Evolutionary conservation across 169 alveolate species (phyloP).

Genomic region (Plasmodium coatneyi): DNA sequence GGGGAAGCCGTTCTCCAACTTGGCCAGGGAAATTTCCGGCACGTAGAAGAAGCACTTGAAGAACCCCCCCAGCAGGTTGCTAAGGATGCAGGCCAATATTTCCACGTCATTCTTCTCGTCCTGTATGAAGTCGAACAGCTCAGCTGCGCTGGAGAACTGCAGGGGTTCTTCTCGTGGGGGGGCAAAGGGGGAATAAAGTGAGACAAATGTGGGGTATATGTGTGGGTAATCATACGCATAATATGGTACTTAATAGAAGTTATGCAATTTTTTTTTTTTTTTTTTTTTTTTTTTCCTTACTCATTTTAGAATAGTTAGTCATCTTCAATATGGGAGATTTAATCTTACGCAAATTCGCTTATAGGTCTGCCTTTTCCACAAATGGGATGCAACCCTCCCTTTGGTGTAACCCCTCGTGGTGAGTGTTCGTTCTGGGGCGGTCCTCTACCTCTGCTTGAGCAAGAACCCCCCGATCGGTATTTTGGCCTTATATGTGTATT

Average conservation of each 20-base stretch:
- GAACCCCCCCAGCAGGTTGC: conserved; percentile 41
- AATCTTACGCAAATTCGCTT: background rate
- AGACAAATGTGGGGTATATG: background rate
- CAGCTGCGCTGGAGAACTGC: background rate
- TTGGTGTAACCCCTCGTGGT: background rate
- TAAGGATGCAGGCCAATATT: conserved; percentile 53
- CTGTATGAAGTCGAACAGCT: conserved; percentile 17
- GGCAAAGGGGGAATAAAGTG: background rate
- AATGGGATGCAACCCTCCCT: background rate
- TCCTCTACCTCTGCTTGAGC: background rate
- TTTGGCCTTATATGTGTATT: background rate
- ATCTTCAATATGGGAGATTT: background rate
- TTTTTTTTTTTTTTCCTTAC: conserved; percentile 5
- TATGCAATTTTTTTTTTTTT: background rate
- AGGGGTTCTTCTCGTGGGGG: background rate
- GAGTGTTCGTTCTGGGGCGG: background rate
- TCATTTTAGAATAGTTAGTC: conserved; percentile 1
- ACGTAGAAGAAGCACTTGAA: conserved; percentile 72
- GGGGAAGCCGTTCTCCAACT: conserved; percentile 77
- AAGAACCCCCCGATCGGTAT: background rate
- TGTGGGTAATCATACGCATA: background rate
- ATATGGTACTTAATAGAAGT: background rate
- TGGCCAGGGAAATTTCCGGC: conserved; percentile 34
- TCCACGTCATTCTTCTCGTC: conserved; percentile 35
- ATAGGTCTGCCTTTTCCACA: background rate